Conservation (phyloP, 1,139 yeast species). For the Kazachstania sp. region DNA sequence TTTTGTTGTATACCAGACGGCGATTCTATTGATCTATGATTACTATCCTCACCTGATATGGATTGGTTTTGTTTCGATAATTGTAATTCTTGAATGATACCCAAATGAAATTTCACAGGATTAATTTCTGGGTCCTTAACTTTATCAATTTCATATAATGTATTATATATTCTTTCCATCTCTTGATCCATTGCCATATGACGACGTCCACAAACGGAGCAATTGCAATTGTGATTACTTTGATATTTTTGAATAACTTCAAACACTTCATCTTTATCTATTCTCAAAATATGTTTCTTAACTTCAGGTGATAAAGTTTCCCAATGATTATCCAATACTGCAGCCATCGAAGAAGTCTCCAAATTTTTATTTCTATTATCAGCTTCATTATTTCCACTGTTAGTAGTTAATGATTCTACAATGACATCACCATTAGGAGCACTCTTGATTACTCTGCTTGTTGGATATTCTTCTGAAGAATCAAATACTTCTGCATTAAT, state of each 20-base stretch:
- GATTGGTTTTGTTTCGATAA: conserved; percentile 16
- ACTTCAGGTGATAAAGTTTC: conserved; percentile 50
- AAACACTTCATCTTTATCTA: conserved; percentile 65
- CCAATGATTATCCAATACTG: conserved; percentile 46
- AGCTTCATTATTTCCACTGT: conserved; percentile 35
- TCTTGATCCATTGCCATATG: conserved; percentile 69
- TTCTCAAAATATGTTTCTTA: conserved; percentile 53
- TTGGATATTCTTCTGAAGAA: conserved; percentile 59
- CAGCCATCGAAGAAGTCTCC: conserved; percentile 31
- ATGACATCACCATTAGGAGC: conserved; percentile 69
- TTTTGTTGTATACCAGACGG: background rate
- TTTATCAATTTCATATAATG: conserved; percentile 32
- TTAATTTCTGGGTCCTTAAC: conserved; percentile 28
- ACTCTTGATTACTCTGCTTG: conserved; percentile 62
- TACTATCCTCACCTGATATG: background rate
- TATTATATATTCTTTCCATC: conserved; percentile 63
- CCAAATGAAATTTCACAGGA: conserved; percentile 30
- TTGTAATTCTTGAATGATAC: conserved; percentile 30
- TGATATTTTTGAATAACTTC: conserved; percentile 53
- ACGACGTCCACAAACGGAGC: conserved; percentile 74
- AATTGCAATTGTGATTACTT: conserved; percentile 49
- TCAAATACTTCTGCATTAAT: conserved; percentile 43
- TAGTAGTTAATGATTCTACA: conserved; percentile 35
- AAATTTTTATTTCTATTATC: conserved; percentile 21
- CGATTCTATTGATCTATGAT: background rate